A percentile compares a stretch with the other conserved stretches of the same genome.
phyloP scores from a whole-genome alignment of 179 eudicot genomes.

The Actinidia polygama region DNA sequence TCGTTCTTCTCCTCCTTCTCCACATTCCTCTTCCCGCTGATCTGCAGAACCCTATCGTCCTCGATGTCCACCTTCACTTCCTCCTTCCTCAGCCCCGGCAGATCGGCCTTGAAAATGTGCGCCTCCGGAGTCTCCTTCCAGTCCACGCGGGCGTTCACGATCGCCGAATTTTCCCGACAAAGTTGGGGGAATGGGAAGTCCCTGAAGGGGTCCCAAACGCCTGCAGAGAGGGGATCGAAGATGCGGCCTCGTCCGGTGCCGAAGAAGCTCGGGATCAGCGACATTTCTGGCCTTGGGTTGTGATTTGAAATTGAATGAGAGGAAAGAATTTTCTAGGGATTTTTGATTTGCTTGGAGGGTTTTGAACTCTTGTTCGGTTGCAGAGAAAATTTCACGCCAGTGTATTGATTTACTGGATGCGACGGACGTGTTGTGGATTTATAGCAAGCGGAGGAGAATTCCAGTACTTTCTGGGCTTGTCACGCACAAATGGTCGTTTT shows the following conservation, averaged over 20 bases:
- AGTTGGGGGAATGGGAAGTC: neutral
- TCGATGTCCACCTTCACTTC: slow-evolving; percentile 20
- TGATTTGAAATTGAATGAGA: neutral
- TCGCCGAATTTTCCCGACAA: neutral
- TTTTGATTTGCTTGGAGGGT: neutral
- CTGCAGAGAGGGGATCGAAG: slow-evolving; percentile 25
- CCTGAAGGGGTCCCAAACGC: slow-evolving; percentile 23
- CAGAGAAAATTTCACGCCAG: neutral
- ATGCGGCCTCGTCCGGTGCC: slow-evolving; percentile 15
- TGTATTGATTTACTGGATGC: neutral
- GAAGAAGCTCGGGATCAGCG: slow-evolving; percentile 28
- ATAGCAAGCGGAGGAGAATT: neutral
- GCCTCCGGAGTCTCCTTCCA: slow-evolving; percentile 23
- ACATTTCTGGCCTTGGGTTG: neutral
- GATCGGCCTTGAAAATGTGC: slow-evolving; percentile 21
- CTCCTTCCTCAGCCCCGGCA: slow-evolving; percentile 22
- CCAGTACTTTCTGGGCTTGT: slow-evolving; percentile 8
- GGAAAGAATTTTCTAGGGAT: neutral
- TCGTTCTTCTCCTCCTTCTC: slow-evolving; percentile 16
- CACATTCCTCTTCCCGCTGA: slow-evolving; percentile 17
- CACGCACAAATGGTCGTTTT: neutral
- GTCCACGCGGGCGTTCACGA: slow-evolving; percentile 16
- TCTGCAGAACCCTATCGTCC: slow-evolving; percentile 16
- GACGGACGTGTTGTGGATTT: neutral
- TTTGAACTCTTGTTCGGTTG: neutral